Evolutionary conservation across 495 filamentous ascomycete species (phyloP), one percentile per base, ranked within the genome.

Genomic region (Cudoniella acicularis): DNA sequence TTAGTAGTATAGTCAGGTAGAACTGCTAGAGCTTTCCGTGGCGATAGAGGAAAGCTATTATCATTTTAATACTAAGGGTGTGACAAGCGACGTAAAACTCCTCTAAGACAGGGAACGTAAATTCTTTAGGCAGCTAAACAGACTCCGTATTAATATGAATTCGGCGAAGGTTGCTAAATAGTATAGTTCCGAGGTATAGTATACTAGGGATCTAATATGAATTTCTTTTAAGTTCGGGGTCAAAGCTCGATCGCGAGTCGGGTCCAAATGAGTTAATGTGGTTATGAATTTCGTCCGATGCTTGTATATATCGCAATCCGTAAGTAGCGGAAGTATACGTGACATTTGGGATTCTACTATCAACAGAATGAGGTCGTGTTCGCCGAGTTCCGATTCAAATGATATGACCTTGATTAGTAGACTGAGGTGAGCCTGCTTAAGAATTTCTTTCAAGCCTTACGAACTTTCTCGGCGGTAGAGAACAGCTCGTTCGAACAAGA

Each of bases 361-460:
- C 20, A 48, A 48, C 45, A 17, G 45, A n/a, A 48, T 48, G 18
- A 48, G 10, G 45, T 48, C 18, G 18, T 10, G 45, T 20, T 48
- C 45, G 45, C 45, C 45, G 45, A 48, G 45, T 48, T 48, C 18
- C 45, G 45, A 48, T 48, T 48, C 45, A 48, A 48, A 48, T 48
- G 45, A 48, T 48, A 48, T 48, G 45, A 48, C 45, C 45, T 48
- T 48, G 45, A 48, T 48, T 8, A 48, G 20, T 48, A 6, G 45
- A 48, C 9, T 10, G 18, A 48, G 45, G 11, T 48, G 45, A 48
- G 45, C 45, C 18, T 20, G 45, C 45, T 20, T 20, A 17, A 48
- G 45, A 17, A 48, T 48, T 48, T 48, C 45, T 48, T 48, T 13
- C 6, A 48, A 48, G 10, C 45, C 10, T 48, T 48, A 17, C 45